Conservation (phyloP, 2,329 filamentous ascomycete genomes). For the Aspergillus versicolor region DNA sequence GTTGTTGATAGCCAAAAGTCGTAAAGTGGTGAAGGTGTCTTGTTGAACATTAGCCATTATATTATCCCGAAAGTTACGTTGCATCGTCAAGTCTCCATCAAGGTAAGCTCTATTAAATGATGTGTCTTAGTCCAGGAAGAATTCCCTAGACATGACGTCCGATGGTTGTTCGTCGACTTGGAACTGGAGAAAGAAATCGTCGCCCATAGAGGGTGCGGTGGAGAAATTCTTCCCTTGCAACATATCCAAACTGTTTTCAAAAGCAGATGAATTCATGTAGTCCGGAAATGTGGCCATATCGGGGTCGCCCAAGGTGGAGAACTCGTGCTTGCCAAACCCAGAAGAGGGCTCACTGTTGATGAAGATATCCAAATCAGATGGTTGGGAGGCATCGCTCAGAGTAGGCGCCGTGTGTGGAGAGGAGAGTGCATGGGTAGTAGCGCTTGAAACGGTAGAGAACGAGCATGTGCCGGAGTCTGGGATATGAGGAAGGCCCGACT, state of each 20-base stretch:
- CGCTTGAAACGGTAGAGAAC: conserved; percentile 30
- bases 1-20: conserved; percentile 22
- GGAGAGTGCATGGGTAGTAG: conserved; percentile 33
- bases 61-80: conserved; percentile 14
- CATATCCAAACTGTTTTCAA: conserved; percentile 34
- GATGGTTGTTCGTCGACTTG: conserved; percentile 33
- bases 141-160: conserved; percentile 24
- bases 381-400: conserved; percentile 32
- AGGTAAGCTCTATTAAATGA: conserved; percentile 1
- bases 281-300: conserved; percentile 36
- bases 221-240: conserved; percentile 34
- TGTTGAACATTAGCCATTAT: conserved; percentile 19
- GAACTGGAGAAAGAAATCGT: conserved; percentile 40
- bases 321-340: conserved; percentile 30
- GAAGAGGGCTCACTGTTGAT: conserved; percentile 35
- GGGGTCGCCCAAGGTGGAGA: conserved; percentile 29
- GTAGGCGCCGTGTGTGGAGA: conserved; percentile 39
- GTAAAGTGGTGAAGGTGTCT: conserved; percentile 14
- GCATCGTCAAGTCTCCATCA: conserved; percentile 17
- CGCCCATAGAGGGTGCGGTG: conserved; percentile 24
- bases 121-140: conserved; percentile 22
- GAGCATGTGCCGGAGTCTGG: conserved; percentile 28
- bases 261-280: conserved; percentile 32
- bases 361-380: conserved; percentile 43
- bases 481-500: conserved; percentile 28